Conservation (phyloP, 176 grass and related monocot genomes). For the Triticum dicoccoides region DNA sequence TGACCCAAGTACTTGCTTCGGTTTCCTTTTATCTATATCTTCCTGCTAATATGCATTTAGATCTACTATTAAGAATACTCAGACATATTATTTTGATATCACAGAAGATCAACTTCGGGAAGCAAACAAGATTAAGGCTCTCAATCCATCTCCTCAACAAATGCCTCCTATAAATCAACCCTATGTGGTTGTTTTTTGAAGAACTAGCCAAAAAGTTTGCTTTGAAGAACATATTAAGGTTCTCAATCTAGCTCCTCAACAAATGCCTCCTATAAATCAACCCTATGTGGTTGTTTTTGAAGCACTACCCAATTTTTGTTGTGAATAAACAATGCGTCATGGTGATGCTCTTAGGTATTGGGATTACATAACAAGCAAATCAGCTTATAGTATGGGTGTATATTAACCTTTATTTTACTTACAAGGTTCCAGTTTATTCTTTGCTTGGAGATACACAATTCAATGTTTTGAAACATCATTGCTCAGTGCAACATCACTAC, state of each 20-base stretch:
- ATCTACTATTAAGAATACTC: neutral
- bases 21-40: conserved; percentile 21
- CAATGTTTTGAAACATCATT: too few relatives aligned
- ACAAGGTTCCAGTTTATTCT: too few relatives aligned
- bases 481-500: too few relatives aligned
- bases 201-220: conserved; percentile 75
- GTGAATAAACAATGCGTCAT: conserved; percentile 46
- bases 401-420: too few relatives aligned
- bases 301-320: conserved; percentile 61
- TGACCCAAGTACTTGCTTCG: conserved; percentile 52
- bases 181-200: conserved; percentile 59
- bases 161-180: conserved; percentile 37
- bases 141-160: conserved; percentile 26
- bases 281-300: conserved; percentile 58
- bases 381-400: conserved; percentile 59
- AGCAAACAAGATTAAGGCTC: conserved; percentile 51
- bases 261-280: conserved; percentile 24
- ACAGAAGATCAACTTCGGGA: conserved; percentile 47
- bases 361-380: conserved; percentile 85
- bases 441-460: too few relatives aligned
- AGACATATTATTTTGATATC: conserved; percentile 30
- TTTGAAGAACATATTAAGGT: conserved; percentile 39
- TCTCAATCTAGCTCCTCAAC: conserved; percentile 23
- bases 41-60: conserved; percentile 4
- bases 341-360: conserved; percentile 65